Base-by-base conservation (phyloP, 495 filamentous ascomycete species). In the Amniculicola lignicola region DNA sequence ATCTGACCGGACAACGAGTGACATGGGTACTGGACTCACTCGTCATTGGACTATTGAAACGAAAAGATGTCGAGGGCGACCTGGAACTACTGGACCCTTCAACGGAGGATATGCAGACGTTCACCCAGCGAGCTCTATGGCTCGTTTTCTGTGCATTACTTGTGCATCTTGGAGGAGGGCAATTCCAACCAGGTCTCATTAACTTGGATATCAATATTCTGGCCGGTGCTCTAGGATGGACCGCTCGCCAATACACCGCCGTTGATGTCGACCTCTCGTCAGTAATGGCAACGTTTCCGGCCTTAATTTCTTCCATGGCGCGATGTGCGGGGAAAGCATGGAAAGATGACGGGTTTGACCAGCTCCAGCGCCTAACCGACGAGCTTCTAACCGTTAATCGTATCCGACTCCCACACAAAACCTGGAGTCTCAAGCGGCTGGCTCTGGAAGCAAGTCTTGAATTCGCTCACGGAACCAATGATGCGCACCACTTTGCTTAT, bases 341-440 rank as follows among this genome's bases (percentile, higher is more conserved):
- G 41, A 23, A 47, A 31, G 53, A 65, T 27, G 57, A 61, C 22
- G 57, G 62, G 1, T 65, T 65, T 28, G 43, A 54, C 16, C 47
- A 61, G 31, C 27, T 65, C 2, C 62, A 61, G 37, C 27, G 43
- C 1, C 36, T 61, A 11, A 38, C 54, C 18, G 22, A 56, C 33
- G 44, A 35, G 11, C 19, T 54, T 19, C 35, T 57, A 18, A 25
- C 33, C 12, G 22, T 25, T 12, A 12, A 7, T 4, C 28, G 29
- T 14, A 9, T 54, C 18, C 41, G 52, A 19, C 41, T 54, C 16
- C 48, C 48, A 29, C 48, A 61, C 28, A 53, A 52, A 21, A 19
- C 39, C 6, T 61, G 57, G 62, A 57, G 37, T 22, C n/a, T 58
- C 18, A 54, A 57, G 31, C 41, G 57, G 7, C 14, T 65, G 5